phyloP scores from a whole-genome alignment of 768 basidiomycete genomes.

The Paxillus rubicundulus region DNA sequence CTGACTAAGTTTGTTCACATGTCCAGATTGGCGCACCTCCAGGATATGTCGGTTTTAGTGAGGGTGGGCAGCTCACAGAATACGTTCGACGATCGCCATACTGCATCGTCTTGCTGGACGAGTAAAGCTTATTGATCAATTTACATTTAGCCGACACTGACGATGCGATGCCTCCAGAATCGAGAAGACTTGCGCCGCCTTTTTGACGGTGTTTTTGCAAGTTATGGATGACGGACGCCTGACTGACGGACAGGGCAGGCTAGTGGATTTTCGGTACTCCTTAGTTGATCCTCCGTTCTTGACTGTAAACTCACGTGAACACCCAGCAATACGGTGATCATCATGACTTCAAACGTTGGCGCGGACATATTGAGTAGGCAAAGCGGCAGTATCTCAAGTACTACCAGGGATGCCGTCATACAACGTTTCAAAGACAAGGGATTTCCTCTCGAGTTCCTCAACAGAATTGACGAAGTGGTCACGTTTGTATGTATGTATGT shows the following conservation, averaged over 20 bases:
- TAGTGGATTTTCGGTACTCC: constrained; percentile 8
- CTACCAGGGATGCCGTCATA: constrained; percentile 63
- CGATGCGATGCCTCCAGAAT: constrained; percentile 16
- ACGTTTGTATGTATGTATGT: constrained; percentile 41
- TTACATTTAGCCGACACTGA: not conserved
- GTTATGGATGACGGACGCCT: constrained; percentile 46
- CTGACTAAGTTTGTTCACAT: not conserved
- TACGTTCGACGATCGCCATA: constrained; percentile 43
- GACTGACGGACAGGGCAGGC: constrained; percentile 36
- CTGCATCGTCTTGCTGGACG: constrained; percentile 29
- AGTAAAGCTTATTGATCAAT: constrained; percentile 9
- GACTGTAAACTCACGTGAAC: not conserved
- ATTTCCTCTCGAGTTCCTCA: constrained; percentile 87
- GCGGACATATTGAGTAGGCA: constrained; percentile 56
- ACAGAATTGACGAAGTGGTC: constrained; percentile 78
- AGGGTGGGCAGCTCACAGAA: constrained; percentile 43
- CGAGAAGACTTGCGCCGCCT: constrained; percentile 43
- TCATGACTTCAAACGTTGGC: constrained; percentile 87
- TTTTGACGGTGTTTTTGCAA: constrained; percentile 46
- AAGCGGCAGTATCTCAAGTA: constrained; percentile 38
- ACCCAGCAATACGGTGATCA: constrained; percentile 75
- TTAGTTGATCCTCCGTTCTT: not conserved
- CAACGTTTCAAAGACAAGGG: constrained; percentile 64
- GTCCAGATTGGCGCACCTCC: constrained; percentile 31
- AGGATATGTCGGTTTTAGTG: constrained; percentile 45